These are phyloP conservation scores for Acanthamoeba triangularis DNA, from an alignment of 208 protist species.

Conservation along the genomic window DNA sequence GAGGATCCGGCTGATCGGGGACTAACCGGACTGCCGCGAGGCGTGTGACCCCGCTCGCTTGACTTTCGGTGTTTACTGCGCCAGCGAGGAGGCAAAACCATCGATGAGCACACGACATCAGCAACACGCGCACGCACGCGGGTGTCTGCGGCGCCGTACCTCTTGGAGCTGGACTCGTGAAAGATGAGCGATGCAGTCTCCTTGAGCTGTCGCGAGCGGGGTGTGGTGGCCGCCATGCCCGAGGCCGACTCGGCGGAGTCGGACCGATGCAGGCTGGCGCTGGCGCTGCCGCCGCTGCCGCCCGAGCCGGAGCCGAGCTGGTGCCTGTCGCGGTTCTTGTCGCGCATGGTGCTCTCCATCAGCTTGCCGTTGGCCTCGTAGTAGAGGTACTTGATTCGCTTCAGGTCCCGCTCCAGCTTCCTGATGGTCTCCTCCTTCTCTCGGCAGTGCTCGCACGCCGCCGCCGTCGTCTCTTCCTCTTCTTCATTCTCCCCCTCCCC, in stretches of 20 bases:
- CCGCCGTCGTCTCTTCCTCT: constrained; percentile 64
- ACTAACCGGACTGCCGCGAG: neutral
- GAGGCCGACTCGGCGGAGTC: neutral
- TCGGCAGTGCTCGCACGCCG: neutral
- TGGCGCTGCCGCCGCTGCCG: neutral
- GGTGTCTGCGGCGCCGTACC: neutral
- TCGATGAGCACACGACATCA: neutral
- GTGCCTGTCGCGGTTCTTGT: constrained; percentile 63
- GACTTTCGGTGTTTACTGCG: neutral
- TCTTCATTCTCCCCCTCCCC: constrained; percentile 24
- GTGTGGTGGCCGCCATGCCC: neutral
- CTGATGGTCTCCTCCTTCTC: constrained; percentile 75
- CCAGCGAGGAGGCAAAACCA: too few relatives aligned
- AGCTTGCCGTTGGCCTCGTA: constrained; percentile 52
- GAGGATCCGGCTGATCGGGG: neutral
- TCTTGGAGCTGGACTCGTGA: constrained; percentile 21
- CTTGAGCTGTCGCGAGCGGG: constrained; percentile 34
- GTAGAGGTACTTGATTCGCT: constrained; percentile 71
- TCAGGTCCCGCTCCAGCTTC: constrained; percentile 77
- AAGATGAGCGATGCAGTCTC: constrained; percentile 36
- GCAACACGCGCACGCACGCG: neutral
- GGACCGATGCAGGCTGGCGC: neutral
- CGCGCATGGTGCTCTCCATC: constrained; percentile 17
- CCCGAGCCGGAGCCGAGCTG: neutral
- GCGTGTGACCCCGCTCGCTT: neutral